Percentiles rank a stretch among this genome's conserved stretches.
These are phyloP conservation scores for Hsuehochloa calcarea DNA, from an alignment of 176 grass and related monocot genomes.

Conservation along the genomic window DNA sequence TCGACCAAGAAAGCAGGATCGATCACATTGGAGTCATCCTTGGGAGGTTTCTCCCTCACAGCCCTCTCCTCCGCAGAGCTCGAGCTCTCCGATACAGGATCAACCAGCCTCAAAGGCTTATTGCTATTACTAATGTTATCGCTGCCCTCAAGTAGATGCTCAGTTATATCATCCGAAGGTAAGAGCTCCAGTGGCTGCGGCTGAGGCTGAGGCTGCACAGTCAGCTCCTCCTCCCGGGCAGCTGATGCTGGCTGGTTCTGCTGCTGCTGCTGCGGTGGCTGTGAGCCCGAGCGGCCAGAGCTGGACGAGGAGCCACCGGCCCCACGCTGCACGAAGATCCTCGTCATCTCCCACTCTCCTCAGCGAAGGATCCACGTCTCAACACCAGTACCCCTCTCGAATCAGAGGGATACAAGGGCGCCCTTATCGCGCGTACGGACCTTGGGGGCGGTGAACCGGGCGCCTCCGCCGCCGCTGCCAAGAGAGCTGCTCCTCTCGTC, in stretches of 20 bases:
- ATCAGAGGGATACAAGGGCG: slow-evolving; percentile 23
- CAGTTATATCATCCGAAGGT: slow-evolving; percentile 30
- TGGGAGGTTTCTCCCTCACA: slow-evolving; percentile 50
- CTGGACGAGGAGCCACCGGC: slow-evolving; percentile 74
- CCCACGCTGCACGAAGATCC: slow-evolving; percentile 91
- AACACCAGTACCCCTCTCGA: slow-evolving; percentile 38
- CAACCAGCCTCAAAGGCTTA: slow-evolving; percentile 40
- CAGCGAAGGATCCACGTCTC: slow-evolving; percentile 13
- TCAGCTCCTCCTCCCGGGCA: slow-evolving; percentile 48
- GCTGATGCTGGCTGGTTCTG: slow-evolving; percentile 35
- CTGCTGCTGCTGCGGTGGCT: slow-evolving; percentile 37
- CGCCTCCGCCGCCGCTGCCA: slow-evolving; percentile 44
- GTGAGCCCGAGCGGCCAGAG: slow-evolving; percentile 48
- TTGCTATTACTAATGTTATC: slow-evolving; percentile 31
- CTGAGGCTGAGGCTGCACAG: slow-evolving; percentile 31
- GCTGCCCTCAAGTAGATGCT: slow-evolving; percentile 44
- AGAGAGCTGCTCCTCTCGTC: slow-evolving; percentile 60
- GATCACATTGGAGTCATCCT: slow-evolving; percentile 34
- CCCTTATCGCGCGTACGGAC: slow-evolving; percentile 75
- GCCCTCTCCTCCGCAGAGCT: slow-evolving; percentile 31
- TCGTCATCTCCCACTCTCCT: slow-evolving; percentile 71
- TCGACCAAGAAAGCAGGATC: slow-evolving; percentile 49
- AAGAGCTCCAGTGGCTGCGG: slow-evolving; percentile 44
- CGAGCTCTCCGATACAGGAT: slow-evolving; percentile 33
- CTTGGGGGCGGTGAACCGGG: slow-evolving; percentile 57